Conservation (phyloP, 495 filamentous ascomycete genomes). For the Penicillium roqueforti region DNA sequence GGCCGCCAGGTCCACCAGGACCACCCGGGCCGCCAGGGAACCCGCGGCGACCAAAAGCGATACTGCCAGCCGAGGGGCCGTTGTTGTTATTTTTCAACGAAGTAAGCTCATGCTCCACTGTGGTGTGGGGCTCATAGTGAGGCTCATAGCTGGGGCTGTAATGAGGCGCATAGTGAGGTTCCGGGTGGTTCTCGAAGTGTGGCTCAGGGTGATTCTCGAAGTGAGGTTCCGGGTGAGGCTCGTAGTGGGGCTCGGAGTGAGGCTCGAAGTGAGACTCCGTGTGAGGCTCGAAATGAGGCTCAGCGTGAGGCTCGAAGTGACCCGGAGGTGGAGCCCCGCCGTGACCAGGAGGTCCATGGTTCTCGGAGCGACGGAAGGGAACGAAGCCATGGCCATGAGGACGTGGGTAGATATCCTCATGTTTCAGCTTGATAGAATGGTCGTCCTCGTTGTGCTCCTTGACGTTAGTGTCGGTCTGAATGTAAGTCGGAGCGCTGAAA, state of each 20-base stretch:
- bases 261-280: neutral
- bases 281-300: neutral
- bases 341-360: neutral
- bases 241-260: neutral
- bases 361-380: neutral
- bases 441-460: conserved; percentile 22
- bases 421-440: conserved; percentile 21
- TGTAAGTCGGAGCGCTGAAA: conserved; percentile 7
- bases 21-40: neutral
- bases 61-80: neutral
- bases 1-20: neutral
- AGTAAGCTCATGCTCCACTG: neutral
- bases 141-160: neutral
- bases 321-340: neutral
- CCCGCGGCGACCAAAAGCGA: neutral
- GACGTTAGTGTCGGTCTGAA: conserved; percentile 13
- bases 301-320: neutral
- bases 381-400: neutral
- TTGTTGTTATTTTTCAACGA: neutral
- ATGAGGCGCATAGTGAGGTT: neutral
- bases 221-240: neutral
- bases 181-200: neutral
- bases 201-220: neutral
- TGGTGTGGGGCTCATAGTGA: neutral
- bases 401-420: conserved; percentile 13